These are phyloP conservation scores for Hyaloscypha bicolor DNA, from an alignment of 495 filamentous ascomycete species.

Conservation along the genomic window DNA sequence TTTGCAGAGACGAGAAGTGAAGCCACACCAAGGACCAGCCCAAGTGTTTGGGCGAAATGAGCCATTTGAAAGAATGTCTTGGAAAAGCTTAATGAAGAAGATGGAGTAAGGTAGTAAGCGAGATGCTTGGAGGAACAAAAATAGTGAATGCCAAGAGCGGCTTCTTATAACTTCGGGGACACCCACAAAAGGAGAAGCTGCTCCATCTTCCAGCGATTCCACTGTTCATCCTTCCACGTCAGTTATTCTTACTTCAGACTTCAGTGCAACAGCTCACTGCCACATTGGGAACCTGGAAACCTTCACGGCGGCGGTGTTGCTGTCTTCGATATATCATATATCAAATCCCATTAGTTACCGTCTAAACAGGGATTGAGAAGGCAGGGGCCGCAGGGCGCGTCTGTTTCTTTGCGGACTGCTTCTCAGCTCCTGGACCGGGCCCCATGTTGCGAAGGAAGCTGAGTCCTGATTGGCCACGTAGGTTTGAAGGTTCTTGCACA, in stretches of 20 bases:
- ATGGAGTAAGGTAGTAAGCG: neutral
- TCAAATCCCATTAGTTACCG: neutral
- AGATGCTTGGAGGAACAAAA: neutral
- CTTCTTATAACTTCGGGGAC: neutral
- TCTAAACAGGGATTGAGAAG: neutral
- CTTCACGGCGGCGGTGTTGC: neutral
- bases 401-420: neutral
- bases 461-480: neutral
- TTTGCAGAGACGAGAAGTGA: constrained; percentile 21
- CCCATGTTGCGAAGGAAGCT: neutral
- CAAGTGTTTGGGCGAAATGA: constrained; percentile 24
- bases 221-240: neutral
- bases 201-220: neutral
- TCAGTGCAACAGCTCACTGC: neutral
- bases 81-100: neutral
- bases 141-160: neutral
- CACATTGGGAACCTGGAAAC: neutral
- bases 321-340: neutral
- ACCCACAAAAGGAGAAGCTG: neutral
- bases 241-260: neutral
- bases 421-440: neutral
- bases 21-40: constrained; percentile 25
- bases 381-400: no score
- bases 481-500: constrained; percentile 2
- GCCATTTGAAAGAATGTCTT: constrained; percentile 16